Conservation (phyloP, 1,139 yeast species). For the Komagataea norvegica region DNA sequence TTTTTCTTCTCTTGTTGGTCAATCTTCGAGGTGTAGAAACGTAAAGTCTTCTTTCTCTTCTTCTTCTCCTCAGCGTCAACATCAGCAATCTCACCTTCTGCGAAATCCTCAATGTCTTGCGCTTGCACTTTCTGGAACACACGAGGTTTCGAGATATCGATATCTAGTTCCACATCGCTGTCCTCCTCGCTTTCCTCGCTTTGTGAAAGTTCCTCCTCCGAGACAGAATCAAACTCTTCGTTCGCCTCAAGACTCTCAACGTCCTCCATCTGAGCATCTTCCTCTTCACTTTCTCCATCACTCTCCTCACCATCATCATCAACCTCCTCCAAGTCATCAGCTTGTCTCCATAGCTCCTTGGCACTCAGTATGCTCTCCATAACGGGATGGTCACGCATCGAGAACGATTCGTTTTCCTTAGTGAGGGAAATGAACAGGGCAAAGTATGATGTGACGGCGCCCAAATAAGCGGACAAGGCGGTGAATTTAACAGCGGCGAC, state of each 20-base stretch:
- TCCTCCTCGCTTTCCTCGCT: slow-evolving; percentile 26
- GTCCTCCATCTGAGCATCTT: slow-evolving; percentile 5
- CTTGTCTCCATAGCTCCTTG: slow-evolving; percentile 89
- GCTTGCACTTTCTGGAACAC: slow-evolving; percentile 28
- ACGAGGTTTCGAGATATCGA: slow-evolving; percentile 49
- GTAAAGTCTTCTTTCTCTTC: slow-evolving; percentile 74
- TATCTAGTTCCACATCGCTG: slow-evolving; percentile 40
- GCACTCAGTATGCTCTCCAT: slow-evolving; percentile 81
- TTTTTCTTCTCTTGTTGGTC: slow-evolving; percentile 72
- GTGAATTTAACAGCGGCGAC: slow-evolving; percentile 47
- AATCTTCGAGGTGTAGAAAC: slow-evolving; percentile 95
- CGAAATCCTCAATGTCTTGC: slow-evolving; percentile 36
- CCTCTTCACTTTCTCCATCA: slow-evolving; percentile 24
- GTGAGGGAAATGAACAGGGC: slow-evolving; percentile 38
- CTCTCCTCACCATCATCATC: slow-evolving; percentile 27
- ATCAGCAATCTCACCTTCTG: slow-evolving; percentile 64
- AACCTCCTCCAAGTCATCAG: slow-evolving; percentile 41
- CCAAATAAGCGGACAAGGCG: slow-evolving; percentile 60
- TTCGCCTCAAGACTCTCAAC: neutral
- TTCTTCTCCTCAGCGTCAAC: slow-evolving; percentile 85
- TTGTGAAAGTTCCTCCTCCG: slow-evolving; percentile 20
- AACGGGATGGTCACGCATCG: slow-evolving; percentile 81
- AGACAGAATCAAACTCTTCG: slow-evolving; percentile 25
- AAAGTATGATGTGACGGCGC: slow-evolving; percentile 23
- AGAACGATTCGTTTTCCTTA: slow-evolving; percentile 50